Conservation (phyloP, 495 filamentous ascomycete species). For the Neurospora sublineolata region DNA sequence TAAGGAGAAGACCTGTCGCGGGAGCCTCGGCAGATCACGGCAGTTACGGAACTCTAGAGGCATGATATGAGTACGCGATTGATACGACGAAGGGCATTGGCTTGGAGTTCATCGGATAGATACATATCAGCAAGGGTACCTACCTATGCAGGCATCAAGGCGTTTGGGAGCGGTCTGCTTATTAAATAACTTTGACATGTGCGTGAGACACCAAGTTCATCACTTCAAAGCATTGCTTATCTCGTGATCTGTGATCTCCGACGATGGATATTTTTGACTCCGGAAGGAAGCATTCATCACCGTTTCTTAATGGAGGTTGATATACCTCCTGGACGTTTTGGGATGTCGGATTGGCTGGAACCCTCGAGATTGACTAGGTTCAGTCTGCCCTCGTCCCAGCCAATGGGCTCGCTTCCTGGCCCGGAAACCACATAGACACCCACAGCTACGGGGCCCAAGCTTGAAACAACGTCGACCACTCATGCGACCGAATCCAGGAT, state of each 20-base stretch:
- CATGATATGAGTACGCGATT: neutral
- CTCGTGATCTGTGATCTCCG: neutral
- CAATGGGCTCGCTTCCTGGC: neutral
- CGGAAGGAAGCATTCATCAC: neutral
- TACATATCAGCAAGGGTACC: neutral
- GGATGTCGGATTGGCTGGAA: neutral
- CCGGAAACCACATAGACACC: neutral
- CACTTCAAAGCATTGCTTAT: neutral
- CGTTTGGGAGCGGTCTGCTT: neutral
- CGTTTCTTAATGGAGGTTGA: neutral
- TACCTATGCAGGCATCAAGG: neutral
- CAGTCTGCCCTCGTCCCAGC: neutral
- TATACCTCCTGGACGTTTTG: neutral
- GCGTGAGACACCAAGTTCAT: neutral
- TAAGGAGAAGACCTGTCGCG: neutral
- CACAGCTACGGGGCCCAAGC: neutral
- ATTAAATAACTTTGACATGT: neutral
- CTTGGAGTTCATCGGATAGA: neutral
- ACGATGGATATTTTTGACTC: neutral
- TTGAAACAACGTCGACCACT: neutral
- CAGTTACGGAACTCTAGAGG: neutral
- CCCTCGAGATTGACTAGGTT: neutral
- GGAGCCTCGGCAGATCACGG: neutral
- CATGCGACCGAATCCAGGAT: neutral
- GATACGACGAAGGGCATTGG: neutral